Evolutionary conservation across 306 rosid genomes (phyloP).

Genomic region (Urtica urens): DNA sequence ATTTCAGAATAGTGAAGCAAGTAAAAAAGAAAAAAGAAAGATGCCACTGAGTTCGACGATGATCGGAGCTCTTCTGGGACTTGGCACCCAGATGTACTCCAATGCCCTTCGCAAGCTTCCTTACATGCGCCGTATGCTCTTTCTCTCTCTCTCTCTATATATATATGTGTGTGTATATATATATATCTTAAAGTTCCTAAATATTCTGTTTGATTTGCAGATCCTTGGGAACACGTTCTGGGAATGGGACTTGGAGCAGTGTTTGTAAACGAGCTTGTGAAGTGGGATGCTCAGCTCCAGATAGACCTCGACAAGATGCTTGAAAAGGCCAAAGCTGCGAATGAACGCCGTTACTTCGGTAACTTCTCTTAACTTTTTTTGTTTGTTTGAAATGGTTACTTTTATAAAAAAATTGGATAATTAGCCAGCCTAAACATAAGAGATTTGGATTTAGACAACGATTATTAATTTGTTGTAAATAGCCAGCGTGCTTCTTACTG

Average conservation of each 20-base stretch:
- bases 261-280: conserved; percentile 55
- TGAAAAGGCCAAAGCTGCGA: conserved; percentile 80
- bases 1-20: too few relatives aligned
- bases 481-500: background rate
- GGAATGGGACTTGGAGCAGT: conserved; percentile 80
- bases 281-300: conserved; percentile 65
- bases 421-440: too few relatives aligned
- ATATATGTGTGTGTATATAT: too few relatives aligned
- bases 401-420: background rate
- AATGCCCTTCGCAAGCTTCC: conserved; percentile 98
- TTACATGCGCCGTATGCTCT: conserved; percentile 75
- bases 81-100: conserved; percentile 88
- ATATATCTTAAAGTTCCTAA: too few relatives aligned
- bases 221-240: conserved; percentile 94
- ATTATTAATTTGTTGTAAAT: background rate
- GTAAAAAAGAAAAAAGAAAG: background rate
- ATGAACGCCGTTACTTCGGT: conserved; percentile 94
- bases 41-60: conserved; percentile 68
- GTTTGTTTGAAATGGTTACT: background rate
- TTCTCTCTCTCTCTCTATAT: background rate
- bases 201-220: conserved; percentile 14
- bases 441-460: background rate
- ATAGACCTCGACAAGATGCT: conserved; percentile 84
- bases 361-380: background rate
- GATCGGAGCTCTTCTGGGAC: conserved; percentile 76